Percentiles rank a stretch among this genome's conserved stretches.
Conservation (phyloP, 169 alveolate species). For the Plasmodium fragile region DNA sequence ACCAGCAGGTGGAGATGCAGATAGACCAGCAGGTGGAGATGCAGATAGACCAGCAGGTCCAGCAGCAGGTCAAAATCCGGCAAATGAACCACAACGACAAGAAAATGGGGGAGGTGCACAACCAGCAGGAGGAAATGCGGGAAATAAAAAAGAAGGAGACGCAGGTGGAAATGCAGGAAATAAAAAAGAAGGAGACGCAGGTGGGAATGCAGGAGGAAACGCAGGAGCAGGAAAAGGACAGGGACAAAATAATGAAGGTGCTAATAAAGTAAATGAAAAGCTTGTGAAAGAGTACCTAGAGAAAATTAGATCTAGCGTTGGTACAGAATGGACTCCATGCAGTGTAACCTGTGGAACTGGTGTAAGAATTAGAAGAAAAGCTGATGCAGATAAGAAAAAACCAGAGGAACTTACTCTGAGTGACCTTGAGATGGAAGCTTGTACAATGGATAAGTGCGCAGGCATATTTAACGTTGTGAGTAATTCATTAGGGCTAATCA, state of each 20-base stretch:
- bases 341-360: slow-evolving; percentile 72
- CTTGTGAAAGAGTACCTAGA: slow-evolving; percentile 4
- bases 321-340: slow-evolving; percentile 50
- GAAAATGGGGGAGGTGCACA: too few species aligned
- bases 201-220: not conserved
- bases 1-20: not conserved
- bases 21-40: not conserved
- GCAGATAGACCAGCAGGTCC: not conserved
- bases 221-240: not conserved
- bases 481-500: slow-evolving; percentile 47
- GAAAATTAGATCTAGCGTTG: not conserved
- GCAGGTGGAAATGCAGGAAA: not conserved
- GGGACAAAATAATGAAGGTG: not conserved
- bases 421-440: slow-evolving; percentile 43
- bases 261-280: not conserved
- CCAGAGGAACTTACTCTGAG: not conserved
- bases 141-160: not conserved
- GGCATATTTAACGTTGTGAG: slow-evolving; percentile 59
- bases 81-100: not conserved
- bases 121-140: not conserved
- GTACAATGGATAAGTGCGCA: slow-evolving; percentile 50
- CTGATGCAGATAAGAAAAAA: not conserved
- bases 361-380: slow-evolving; percentile 23
- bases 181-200: not conserved
- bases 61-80: not conserved